Conservation (phyloP, 2,329 filamentous ascomycete genomes). For the Trichophyton rubrum region DNA sequence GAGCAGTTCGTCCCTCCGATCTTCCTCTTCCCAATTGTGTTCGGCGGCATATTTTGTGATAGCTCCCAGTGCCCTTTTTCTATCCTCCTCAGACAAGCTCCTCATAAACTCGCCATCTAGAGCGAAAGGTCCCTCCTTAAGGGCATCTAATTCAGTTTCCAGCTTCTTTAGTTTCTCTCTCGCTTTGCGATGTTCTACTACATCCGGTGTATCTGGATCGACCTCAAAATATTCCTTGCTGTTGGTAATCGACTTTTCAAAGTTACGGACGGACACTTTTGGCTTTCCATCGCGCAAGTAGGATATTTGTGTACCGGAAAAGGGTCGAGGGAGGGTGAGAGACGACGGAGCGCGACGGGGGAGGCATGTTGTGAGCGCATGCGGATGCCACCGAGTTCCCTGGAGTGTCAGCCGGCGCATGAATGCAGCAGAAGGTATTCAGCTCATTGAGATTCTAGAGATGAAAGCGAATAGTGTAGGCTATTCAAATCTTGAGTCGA, state of each 20-base stretch:
- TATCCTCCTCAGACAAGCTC: conserved; percentile 30
- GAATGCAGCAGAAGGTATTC: conserved; percentile 20
- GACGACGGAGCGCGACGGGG: conserved; percentile 13
- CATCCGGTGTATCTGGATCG: conserved; percentile 24
- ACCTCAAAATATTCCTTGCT: conserved; percentile 28
- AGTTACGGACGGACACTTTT: conserved; percentile 33
- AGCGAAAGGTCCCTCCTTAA: conserved; percentile 33
- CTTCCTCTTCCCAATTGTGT: conserved; percentile 17
- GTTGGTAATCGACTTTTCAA: conserved; percentile 28
- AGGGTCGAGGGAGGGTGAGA: conserved; percentile 17
- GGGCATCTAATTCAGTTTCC: conserved; percentile 27
- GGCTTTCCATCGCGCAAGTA: conserved; percentile 22
- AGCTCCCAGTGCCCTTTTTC: conserved; percentile 31
- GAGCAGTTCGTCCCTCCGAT: conserved; percentile 3
- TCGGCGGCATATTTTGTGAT: conserved; percentile 31
- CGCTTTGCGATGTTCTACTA: conserved; percentile 26
- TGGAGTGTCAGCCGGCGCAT: conserved; percentile 35
- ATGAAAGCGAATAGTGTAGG: background rate
- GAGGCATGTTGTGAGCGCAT: conserved; percentile 26
- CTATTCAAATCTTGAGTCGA: background rate
- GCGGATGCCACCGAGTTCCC: conserved; percentile 33
- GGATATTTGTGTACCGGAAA: conserved; percentile 22
- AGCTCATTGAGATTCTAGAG: conserved; percentile 21
- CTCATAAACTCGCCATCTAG: conserved; percentile 34
- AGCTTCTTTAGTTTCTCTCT: conserved; percentile 27